Evolutionary conservation across 2,329 filamentous ascomycete genomes (phyloP), one percentile per base, ranked within the genome.

Genomic region (Trichoderma hamatum): DNA sequence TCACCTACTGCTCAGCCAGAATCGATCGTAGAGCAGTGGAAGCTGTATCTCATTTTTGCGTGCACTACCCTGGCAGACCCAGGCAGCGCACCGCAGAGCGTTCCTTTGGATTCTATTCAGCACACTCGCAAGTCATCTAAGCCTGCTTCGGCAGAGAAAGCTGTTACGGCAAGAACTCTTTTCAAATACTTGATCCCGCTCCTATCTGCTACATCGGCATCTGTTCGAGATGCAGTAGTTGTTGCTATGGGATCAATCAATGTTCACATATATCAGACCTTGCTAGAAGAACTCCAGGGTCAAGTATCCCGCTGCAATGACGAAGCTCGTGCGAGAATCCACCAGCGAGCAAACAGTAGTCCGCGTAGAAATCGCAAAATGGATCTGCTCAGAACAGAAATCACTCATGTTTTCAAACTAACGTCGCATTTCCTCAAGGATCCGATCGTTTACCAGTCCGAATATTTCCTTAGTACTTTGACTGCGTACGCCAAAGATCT

Each of bases 11-110:
- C 91, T 0, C 91, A 94, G 21, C 92, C 94, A 0, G 94, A 97
- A 74, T 89, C 97, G 26, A 85, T 97, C 69, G 89, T 99, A 69
- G 96, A 98, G 79, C 96, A 99, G 78, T 99, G 95, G 95, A 98
- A 97, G 80, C 84, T 98, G 2, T 98, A 98, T 78, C 85, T 99
- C 30, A 94, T 97, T 67, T 97, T 99, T 81, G 96, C 95, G 11
- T 99, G 96, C 80, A 97, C 95, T 11, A 98, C 96, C 0, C 84
- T 99, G 68, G 94, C 92, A 46, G 96, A 96, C 73, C 88, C 93
- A 11, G 93, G 93, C 11, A 88, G 84, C 68, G 84, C 85, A 26
- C 77, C 75, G 16, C 69, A 72, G 43, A 76, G 68, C 21, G 72
- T 77, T 1, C 72, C 79, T 3, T 87, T 89, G 67, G 83, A 90